Percentiles rank a stretch among this genome's conserved stretches.
Conservation (phyloP, 2,329 filamentous ascomycete genomes). For the Fusarium sp. region DNA sequence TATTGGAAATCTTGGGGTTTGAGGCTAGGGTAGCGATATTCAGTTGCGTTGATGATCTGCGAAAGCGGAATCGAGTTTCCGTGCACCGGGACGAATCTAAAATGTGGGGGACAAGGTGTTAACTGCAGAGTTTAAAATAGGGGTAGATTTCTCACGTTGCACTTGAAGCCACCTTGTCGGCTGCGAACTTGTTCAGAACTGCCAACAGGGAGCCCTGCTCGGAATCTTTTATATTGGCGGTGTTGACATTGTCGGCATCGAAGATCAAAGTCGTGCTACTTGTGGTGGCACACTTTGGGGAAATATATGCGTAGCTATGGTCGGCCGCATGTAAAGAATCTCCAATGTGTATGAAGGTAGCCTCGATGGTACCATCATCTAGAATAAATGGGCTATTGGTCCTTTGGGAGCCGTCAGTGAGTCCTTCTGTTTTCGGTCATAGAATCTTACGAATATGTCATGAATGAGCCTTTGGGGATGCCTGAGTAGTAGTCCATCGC, state of each 20-base stretch:
- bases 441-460: neutral
- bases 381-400: neutral
- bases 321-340: neutral
- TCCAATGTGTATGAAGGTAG: neutral
- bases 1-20: neutral
- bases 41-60: neutral
- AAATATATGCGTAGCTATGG: neutral
- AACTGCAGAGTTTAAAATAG: neutral
- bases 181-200: neutral
- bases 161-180: neutral
- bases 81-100: neutral
- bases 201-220: neutral
- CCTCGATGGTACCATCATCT: neutral
- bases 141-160: neutral
- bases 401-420: neutral
- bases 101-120: neutral
- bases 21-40: neutral
- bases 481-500: neutral
- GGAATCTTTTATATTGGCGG: neutral
- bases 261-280: neutral
- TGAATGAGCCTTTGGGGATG: neutral
- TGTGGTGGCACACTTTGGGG: neutral
- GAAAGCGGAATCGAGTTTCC: neutral
- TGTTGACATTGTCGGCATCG: neutral
- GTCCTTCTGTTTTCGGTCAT: neutral